Evolutionary conservation across 345 rosid species (phyloP), one percentile per base, ranked within the genome.

Genomic region (Dovyalis caffra): DNA sequence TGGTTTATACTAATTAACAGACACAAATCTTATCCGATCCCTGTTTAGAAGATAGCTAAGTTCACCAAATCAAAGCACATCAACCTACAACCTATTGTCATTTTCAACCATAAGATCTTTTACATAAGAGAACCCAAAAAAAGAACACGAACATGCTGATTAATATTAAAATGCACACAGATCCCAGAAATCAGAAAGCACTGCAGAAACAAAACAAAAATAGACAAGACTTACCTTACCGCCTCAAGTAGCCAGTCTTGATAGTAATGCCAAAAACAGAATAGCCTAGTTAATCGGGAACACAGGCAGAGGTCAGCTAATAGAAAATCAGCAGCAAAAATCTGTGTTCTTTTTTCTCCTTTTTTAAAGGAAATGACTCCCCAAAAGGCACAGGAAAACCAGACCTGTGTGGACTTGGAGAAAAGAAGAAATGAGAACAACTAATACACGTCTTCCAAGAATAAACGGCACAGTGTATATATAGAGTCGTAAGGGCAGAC

Each of bases 371-470:
- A 37, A 11, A 14, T 3, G 49, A 21, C 66, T 28, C n/a, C 40
- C 49, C 14, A 20, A 3, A 35, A 66, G 37, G 25, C 8, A 31
- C 23, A 32, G 68, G 60, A 70, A 33, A 34, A 49, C 57, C 23
- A 47, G 37, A 12, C 32, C 51, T 38, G 26, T 8, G 26, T 61
- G 49, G n/a, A 64, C 1, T 6, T n/a, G 14, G 29, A 8, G 34
- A 10, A 31, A 25, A 2, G 64, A 32, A 10, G 14, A 66, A 66
- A 71, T 9, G 64, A 64, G 70, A 35, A 26, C 62, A 72, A 61
- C 23, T 67, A 45, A 14, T 51, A 58, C 67, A 57, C 73, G 77
- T 67, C 25, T 78, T 61, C 47, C 62, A 8, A 15, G 6, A 33
- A 65, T 16, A 7, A 15, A 5, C 16, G 33, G 66, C 57, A 11